Conservation (phyloP, 768 basidiomycete genomes). For the Mycena latifolia region DNA sequence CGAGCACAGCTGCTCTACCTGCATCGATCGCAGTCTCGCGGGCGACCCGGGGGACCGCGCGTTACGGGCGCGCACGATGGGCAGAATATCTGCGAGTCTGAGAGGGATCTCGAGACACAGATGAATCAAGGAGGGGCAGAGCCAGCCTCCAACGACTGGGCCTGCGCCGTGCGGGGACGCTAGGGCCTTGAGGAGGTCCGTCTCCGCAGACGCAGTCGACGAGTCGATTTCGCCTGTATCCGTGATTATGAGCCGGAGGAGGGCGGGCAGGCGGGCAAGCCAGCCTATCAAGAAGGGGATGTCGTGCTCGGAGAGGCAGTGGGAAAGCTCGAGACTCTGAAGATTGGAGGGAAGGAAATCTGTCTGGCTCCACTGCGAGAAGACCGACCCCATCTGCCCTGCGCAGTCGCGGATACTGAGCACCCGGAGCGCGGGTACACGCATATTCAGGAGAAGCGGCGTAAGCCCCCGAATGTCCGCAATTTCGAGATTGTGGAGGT, state of each 20-base stretch:
- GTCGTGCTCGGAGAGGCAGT: conserved; percentile 39
- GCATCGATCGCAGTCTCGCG: conserved; percentile 38
- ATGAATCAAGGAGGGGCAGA: conserved; percentile 44
- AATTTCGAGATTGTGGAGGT: conserved; percentile 40
- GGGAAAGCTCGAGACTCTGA: conserved; percentile 44
- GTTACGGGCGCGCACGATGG: conserved; percentile 40
- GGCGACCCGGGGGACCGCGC: conserved; percentile 9
- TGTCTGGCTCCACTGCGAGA: conserved; percentile 45
- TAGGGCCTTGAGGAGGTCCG: conserved; percentile 39
- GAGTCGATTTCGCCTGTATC: conserved; percentile 30
- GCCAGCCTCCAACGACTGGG: conserved; percentile 37
- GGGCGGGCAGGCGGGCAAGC: conserved; percentile 43
- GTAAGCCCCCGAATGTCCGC: conserved; percentile 28
- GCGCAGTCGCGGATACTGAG: conserved; percentile 38
- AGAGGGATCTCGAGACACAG: conserved; percentile 36
- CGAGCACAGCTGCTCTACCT: conserved; percentile 40
- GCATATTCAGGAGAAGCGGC: conserved; percentile 38
- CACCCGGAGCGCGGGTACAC: conserved; percentile 40
- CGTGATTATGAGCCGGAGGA: conserved; percentile 41
- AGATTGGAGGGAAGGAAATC: conserved; percentile 38
- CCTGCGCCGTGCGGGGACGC: conserved; percentile 37
- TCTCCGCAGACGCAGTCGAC: conserved; percentile 24
- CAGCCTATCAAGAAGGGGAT: conserved; percentile 45
- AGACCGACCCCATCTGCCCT: conserved; percentile 35
- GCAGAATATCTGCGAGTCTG: conserved; percentile 33